These are phyloP conservation scores for Aulographum hederae DNA, from an alignment of 2,329 filamentous ascomycete genomes.

Conservation along the genomic window DNA sequence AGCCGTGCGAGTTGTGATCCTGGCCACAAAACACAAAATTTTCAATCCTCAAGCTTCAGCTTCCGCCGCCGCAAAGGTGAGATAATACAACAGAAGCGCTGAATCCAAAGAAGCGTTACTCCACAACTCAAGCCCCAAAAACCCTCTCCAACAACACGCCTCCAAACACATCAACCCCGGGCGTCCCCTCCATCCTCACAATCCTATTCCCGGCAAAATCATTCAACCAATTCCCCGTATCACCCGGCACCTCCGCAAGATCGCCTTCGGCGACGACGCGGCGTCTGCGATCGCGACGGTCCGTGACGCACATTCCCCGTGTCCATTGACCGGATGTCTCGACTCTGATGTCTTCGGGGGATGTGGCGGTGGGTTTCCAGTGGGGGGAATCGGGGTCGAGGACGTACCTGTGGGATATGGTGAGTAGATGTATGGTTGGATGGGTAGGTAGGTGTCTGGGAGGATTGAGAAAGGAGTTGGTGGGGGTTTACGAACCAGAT, in stretches of 20 bases:
- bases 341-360: slow-evolving; percentile 79
- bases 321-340: slow-evolving; percentile 93
- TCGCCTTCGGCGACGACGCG: slow-evolving; percentile 6
- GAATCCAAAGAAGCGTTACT: too few species aligned
- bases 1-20: too few species aligned
- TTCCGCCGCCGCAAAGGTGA: too few species aligned
- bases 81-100: too few species aligned
- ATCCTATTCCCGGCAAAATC: slow-evolving; percentile 60
- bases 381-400: background rate
- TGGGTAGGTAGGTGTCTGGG: too few species aligned
- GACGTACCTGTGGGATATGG: slow-evolving; percentile 1
- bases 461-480: too few species aligned
- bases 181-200: slow-evolving; percentile 50
- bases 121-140: too few species aligned
- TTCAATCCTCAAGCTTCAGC: too few species aligned
- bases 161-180: slow-evolving; percentile 50
- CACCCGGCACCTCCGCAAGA: slow-evolving; percentile 39
- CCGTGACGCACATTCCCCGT: slow-evolving; percentile 72
- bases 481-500: slow-evolving; percentile 17
- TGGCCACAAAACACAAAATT: too few species aligned
- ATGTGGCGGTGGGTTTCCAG: slow-evolving; percentile 2
- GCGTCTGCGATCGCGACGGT: slow-evolving; percentile 41
- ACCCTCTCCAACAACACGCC: slow-evolving; percentile 45
- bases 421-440: too few species aligned
- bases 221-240: slow-evolving; percentile 62